These are phyloP conservation scores for Chalaropsis thielavioides DNA, from an alignment of 2,329 filamentous ascomycete genomes.

Conservation along the genomic window DNA sequence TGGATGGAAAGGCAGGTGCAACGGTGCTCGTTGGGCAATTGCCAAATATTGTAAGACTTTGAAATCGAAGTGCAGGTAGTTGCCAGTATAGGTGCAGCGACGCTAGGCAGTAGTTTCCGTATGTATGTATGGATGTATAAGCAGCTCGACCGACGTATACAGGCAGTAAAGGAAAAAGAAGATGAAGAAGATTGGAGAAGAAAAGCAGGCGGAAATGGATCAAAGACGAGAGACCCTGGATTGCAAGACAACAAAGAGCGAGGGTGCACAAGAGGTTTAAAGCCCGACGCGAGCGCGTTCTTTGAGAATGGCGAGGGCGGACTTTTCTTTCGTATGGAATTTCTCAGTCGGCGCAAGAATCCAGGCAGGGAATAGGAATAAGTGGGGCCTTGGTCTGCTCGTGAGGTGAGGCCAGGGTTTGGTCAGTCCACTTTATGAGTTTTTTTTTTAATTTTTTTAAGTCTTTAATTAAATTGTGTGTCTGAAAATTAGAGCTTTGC, in stretches of 20 bases:
- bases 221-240: background rate
- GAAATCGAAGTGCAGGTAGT: background rate
- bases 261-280: background rate
- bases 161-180: background rate
- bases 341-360: slow-evolving; percentile 14
- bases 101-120: background rate
- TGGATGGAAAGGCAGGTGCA: background rate
- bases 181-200: background rate
- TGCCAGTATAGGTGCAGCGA: background rate
- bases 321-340: background rate
- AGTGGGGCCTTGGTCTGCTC: slow-evolving; percentile 5
- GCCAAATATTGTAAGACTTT: background rate
- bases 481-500: background rate
- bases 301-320: background rate
- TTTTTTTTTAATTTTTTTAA: background rate
- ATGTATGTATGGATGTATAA: background rate
- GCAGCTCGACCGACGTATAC: background rate
- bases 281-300: slow-evolving; percentile 14
- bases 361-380: slow-evolving; percentile 8
- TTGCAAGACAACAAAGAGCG: background rate
- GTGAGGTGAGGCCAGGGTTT: background rate
- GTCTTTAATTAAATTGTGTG: background rate
- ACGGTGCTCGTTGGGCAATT: background rate
- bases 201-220: background rate
- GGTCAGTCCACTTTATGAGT: background rate